Conservation (phyloP, 1,139 yeast species). For the Kurtzmaniella quercitrusa region DNA sequence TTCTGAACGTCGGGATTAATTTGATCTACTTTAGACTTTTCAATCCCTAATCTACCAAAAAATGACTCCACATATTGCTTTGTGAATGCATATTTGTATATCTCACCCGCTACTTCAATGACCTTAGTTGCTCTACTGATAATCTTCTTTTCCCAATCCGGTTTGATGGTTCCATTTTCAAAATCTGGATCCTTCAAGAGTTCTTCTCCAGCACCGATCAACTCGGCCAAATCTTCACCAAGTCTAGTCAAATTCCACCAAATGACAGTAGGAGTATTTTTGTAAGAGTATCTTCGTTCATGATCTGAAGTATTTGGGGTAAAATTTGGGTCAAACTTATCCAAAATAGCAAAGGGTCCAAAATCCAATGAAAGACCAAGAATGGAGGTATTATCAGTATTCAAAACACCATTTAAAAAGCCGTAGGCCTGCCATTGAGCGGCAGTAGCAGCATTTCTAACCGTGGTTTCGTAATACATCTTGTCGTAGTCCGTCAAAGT, state of each 20-base stretch:
- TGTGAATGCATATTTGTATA: constrained; percentile 61
- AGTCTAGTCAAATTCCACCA: constrained; percentile 92
- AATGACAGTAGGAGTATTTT: constrained; percentile 77
- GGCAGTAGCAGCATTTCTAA: constrained; percentile 69
- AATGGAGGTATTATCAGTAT: constrained; percentile 90
- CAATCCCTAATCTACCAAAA: constrained; percentile 65
- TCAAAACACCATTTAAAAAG: constrained; percentile 87
- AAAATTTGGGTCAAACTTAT: constrained; percentile 72
- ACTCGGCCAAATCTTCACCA: constrained; percentile 80
- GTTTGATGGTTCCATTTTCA: constrained; percentile 28
- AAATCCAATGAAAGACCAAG: constrained; percentile 85
- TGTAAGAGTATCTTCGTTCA: constrained; percentile 65
- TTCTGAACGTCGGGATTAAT: constrained; percentile 32
- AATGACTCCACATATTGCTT: constrained; percentile 57
- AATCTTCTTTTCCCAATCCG: constrained; percentile 49
- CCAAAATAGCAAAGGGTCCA: constrained; percentile 93
- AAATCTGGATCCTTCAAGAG: constrained; percentile 39
- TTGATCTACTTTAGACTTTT: constrained; percentile 32
- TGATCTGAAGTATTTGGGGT: constrained; percentile 92
- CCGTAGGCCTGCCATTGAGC: constrained; percentile 93
- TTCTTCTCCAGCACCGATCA: constrained; percentile 65
- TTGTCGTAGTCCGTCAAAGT: constrained; percentile 63
- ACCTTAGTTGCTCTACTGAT: constrained; percentile 60
- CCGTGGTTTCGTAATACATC: constrained; percentile 65
- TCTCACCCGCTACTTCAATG: constrained; percentile 61